phyloP scores from a whole-genome alignment of 768 basidiomycete genomes.

The Leccinellum luteum region DNA sequence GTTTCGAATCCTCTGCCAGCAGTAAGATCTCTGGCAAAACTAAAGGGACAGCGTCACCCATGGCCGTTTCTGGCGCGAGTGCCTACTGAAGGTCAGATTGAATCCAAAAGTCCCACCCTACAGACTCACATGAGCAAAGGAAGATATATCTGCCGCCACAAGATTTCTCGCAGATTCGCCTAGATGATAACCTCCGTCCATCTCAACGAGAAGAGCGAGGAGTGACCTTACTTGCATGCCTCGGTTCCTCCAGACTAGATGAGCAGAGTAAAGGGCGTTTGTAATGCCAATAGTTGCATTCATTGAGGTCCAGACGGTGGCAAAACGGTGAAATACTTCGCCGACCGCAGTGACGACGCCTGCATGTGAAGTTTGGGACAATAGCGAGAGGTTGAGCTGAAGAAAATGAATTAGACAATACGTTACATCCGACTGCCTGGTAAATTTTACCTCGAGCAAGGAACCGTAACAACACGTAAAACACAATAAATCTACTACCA shows the following conservation, averaged over 20 bases:
- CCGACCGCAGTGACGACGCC: slow-evolving; percentile 61
- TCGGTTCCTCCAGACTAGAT: slow-evolving; percentile 60
- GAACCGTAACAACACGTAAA: slow-evolving; percentile 63
- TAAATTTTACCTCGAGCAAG: slow-evolving; percentile 57
- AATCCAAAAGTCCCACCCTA: neutral
- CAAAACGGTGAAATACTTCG: slow-evolving; percentile 70
- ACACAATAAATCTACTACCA: slow-evolving; percentile 58
- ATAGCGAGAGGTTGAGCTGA: slow-evolving; percentile 51
- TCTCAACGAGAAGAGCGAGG: slow-evolving; percentile 59
- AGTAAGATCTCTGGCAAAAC: slow-evolving; percentile 62
- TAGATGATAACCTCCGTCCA: slow-evolving; percentile 61
- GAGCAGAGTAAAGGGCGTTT: slow-evolving; percentile 56
- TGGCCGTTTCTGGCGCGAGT: slow-evolving; percentile 37
- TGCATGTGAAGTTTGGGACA: slow-evolving; percentile 50
- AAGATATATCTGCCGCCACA: slow-evolving; percentile 55
- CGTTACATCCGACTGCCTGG: neutral
- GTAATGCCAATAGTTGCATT: slow-evolving; percentile 55
- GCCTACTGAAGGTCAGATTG: slow-evolving; percentile 29
- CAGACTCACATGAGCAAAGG: slow-evolving; percentile 56
- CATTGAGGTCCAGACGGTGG: slow-evolving; percentile 78
- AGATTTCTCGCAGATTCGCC: slow-evolving; percentile 54
- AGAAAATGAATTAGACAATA: slow-evolving; percentile 5
- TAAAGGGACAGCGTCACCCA: slow-evolving; percentile 34
- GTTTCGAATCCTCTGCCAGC: slow-evolving; percentile 56
- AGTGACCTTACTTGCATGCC: slow-evolving; percentile 66